Base-by-base conservation (phyloP, 805 yeast species). In the Yueomyces sinensis region DNA sequence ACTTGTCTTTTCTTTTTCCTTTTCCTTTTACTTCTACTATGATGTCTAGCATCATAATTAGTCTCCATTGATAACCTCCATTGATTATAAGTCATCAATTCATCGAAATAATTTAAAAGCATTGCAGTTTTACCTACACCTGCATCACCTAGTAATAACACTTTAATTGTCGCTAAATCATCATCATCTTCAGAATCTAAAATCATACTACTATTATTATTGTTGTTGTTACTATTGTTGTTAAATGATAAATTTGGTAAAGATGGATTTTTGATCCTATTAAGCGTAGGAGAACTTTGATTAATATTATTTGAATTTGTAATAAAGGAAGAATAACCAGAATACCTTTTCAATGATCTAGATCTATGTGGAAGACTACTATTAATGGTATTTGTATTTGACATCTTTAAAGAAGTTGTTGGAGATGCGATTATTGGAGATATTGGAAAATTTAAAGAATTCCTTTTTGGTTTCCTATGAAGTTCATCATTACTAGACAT, bases 81-180 rank as follows among this genome's bases (percentile, higher is more conserved):
- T 24, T 48, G 51, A 3, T 44, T 40, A 29, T 42, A 41, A 3
- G 57, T 54, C 15, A 53, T 51, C 7, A 57, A 37, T 32, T 56
- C 61, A 33, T 62, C 58, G 40, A 66, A 63, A 37, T 64, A 67
- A 16, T 62, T 56, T 5, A 66, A 39, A 3, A 67, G 57, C 41
- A 66, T 52, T 1, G 72, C 69, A 7, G 70, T 61, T 39, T 67
- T 67, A 1, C 72, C 72, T 2, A 67, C 70, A 11, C 67, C 65
- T 2, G 70, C 63, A 31, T 66, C 65, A 2, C 72, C 72, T 20
- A 66, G 52, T 4, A 65, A 46, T 9, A 65, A 43, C 4, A 64
- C 37, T 40, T 65, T 65, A 32, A 60, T 52, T 32, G 42, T 52
- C 17, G 55, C 41, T 3, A 46, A 30, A 17, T 30, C 24, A 11